These are phyloP conservation scores for Microascus cirrosus DNA, from an alignment of 2,329 filamentous ascomycete species.

Conservation along the genomic window DNA sequence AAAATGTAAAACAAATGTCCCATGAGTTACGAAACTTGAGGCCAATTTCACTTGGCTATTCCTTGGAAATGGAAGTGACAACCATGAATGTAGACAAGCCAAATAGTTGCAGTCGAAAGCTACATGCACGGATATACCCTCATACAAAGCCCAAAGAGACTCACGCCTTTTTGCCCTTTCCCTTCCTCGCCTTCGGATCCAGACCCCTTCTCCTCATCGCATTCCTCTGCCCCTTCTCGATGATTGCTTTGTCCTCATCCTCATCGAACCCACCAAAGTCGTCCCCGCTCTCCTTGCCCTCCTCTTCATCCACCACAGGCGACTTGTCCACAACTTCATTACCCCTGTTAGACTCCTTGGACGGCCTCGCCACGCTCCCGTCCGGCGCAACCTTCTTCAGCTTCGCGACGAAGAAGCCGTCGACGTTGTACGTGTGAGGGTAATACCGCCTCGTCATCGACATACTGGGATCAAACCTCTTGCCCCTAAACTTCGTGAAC, in stretches of 20 bases:
- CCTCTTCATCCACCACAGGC: constrained; percentile 41
- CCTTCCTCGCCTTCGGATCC: constrained; percentile 45
- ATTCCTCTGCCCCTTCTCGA: constrained; percentile 62
- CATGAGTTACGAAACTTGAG: neutral
- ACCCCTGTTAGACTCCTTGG: constrained; percentile 13
- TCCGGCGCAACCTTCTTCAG: constrained; percentile 77
- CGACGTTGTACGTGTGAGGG: constrained; percentile 86
- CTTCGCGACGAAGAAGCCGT: constrained; percentile 97
- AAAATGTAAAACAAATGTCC: neutral
- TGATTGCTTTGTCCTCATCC: constrained; percentile 59
- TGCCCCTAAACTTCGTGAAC: constrained; percentile 83
- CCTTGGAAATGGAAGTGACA: neutral
- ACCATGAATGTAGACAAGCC: no score
- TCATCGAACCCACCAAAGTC: constrained; percentile 68
- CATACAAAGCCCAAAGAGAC: no score
- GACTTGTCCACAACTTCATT: constrained; percentile 52
- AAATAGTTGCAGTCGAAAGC: constrained; percentile 6
- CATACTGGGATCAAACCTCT: constrained; percentile 79
- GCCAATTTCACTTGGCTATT: neutral
- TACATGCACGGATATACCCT: constrained; percentile 6
- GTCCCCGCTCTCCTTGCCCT: constrained; percentile 22
- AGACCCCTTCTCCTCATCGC: constrained; percentile 64
- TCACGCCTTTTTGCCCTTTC: constrained; percentile 9
- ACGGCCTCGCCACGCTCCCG: constrained; percentile 36
- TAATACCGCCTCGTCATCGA: constrained; percentile 78